Percentiles rank a stretch among this genome's conserved stretches.
Conservation (phyloP, 192 early-diverging fungal genomes). For the Rhizoclosmatium sp. region DNA sequence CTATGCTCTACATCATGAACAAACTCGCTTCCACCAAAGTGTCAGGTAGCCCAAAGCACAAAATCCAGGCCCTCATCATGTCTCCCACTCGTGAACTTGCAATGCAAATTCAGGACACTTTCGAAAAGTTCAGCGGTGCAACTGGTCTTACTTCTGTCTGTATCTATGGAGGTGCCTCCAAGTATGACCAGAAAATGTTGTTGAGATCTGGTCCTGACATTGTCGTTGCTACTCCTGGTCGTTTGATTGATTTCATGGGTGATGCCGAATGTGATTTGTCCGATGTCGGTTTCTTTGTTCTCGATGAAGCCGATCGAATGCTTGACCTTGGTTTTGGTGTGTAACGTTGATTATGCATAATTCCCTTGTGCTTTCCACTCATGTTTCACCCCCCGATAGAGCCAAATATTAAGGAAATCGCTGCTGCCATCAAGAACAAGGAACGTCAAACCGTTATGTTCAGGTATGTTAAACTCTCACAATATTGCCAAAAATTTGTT, state of each 20-base stretch:
- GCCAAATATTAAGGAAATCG: constrained; percentile 86
- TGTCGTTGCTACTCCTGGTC: constrained; percentile 94
- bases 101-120: constrained; percentile 60
- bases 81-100: constrained; percentile 73
- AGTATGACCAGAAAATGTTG: constrained; percentile 49
- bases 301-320: constrained; percentile 99
- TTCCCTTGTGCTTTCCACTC: not conserved
- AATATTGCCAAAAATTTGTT: not conserved
- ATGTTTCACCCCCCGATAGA: constrained; percentile 47
- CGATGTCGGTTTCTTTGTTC: constrained; percentile 85
- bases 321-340: constrained; percentile 86
- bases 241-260: constrained; percentile 91
- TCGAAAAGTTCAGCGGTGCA: constrained; percentile 71
- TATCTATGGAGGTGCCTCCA: constrained; percentile 91
- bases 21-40: constrained; percentile 29
- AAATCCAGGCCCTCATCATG: constrained; percentile 62
- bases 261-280: constrained; percentile 69
- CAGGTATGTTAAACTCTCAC: constrained; percentile 17
- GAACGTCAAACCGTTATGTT: constrained; percentile 94
- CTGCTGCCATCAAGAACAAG: constrained; percentile 66
- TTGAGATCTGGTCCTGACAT: constrained; percentile 68
- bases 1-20: constrained; percentile 73
- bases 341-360: not conserved
- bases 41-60: constrained; percentile 26
- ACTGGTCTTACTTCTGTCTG: constrained; percentile 74